Percentiles rank a stretch among this genome's conserved stretches.
Evolutionary conservation across 129 eudicot species (phyloP).

Genomic region (Gnaphalium uliginosum): DNA sequence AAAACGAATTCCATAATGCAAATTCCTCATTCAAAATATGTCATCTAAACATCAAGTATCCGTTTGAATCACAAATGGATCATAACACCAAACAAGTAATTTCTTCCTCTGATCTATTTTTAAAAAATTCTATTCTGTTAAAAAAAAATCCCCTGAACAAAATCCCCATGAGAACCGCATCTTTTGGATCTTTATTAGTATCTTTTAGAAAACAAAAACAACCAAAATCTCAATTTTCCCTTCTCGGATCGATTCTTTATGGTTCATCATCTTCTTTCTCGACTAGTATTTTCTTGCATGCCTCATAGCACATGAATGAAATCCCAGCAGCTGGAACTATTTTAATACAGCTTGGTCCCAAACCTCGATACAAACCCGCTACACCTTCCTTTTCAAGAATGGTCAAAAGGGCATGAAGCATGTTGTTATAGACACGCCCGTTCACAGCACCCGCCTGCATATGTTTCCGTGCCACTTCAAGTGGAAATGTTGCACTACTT

Average conservation of each 20-base stretch:
- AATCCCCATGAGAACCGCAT: conserved; percentile 15
- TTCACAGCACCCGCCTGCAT: conserved; percentile 91
- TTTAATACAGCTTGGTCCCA: conserved; percentile 88
- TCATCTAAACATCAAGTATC: conserved; percentile 19
- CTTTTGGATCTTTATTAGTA: conserved; percentile 26
- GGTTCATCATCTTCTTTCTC: conserved; percentile 59
- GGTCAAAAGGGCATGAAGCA: conserved; percentile 76
- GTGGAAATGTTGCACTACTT: conserved; percentile 84
- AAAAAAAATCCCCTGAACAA: conserved; percentile 22
- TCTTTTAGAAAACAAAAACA: conserved; percentile 12
- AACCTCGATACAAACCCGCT: conserved; percentile 64
- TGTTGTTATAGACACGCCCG: conserved; percentile 66
- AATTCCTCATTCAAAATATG: conserved; percentile 13
- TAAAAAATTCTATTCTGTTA: neutral
- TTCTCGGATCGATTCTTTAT: neutral
- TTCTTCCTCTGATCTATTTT: neutral
- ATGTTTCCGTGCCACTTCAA: conserved; percentile 89
- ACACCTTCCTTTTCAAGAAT: conserved; percentile 85
- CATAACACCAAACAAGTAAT: neutral
- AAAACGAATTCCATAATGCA: conserved; percentile 6
- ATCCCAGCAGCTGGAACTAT: conserved; percentile 92
- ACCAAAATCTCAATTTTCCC: neutral
- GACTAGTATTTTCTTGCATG: conserved; percentile 72
- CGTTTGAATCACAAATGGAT: conserved; percentile 11
- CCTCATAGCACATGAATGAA: conserved; percentile 95